Evolutionary conservation across 345 rosid species (phyloP).

Genomic region (Boechera retrofracta): DNA sequence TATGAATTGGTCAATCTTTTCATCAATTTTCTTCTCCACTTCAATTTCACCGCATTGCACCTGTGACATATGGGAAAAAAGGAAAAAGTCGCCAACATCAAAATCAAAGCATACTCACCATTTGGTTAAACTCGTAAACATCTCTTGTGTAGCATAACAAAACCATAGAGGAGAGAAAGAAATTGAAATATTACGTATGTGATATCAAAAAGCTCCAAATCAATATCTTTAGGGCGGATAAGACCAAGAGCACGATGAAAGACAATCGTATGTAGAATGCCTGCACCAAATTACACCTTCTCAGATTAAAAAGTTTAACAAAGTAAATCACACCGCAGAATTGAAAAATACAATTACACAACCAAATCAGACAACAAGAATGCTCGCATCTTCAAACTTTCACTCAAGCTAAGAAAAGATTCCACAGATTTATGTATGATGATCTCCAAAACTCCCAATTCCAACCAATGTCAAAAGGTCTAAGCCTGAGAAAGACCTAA

Average conservation of each 20-base stretch:
- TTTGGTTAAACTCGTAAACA: background rate
- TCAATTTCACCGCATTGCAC: constrained; percentile 92
- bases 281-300: constrained; percentile 50
- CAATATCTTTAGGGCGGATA: constrained; percentile 89
- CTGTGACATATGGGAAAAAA: constrained; percentile 36
- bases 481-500: constrained; percentile 16
- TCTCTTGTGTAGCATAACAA: background rate
- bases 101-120: constrained; percentile 18
- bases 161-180: constrained; percentile 8
- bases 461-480: background rate
- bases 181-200: constrained; percentile 65
- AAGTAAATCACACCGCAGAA: background rate
- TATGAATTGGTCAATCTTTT: constrained; percentile 87
- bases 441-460: constrained; percentile 1
- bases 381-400: background rate
- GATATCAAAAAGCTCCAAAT: constrained; percentile 85
- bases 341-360: background rate
- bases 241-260: constrained; percentile 96
- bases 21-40: constrained; percentile 92
- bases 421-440: background rate
- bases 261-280: constrained; percentile 84
- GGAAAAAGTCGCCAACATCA: background rate
- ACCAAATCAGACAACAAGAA: constrained; percentile 8
- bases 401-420: background rate
- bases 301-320: constrained; percentile 6